phyloP scores from a whole-genome alignment of 192 early-diverging fungal genomes.

The Neocallimastix lanati region DNA sequence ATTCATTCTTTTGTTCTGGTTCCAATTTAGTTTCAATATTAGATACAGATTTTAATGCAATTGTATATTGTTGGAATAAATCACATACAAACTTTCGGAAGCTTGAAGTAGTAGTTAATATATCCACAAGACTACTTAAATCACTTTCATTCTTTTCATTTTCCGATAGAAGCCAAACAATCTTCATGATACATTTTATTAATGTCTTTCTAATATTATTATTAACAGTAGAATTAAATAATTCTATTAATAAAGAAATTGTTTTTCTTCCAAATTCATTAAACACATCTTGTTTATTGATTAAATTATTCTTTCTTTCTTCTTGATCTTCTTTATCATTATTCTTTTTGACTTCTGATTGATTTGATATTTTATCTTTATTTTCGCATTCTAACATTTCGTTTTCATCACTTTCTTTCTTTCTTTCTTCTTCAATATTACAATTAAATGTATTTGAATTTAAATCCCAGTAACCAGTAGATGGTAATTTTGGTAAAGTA shows the following conservation, averaged over 20 bases:
- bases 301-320: constrained; percentile 8
- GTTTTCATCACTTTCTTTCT: background rate
- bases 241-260: constrained; percentile 50
- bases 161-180: constrained; percentile 30
- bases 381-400: no score
- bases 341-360: background rate
- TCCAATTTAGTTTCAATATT: background rate
- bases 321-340: constrained; percentile 1
- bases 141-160: constrained; percentile 13
- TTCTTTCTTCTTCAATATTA: background rate
- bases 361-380: no score
- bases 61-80: constrained; percentile 12
- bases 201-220: constrained; percentile 24
- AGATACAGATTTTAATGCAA: constrained; percentile 5
- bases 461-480: background rate
- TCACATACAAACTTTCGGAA: constrained; percentile 31
- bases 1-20: background rate
- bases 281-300: constrained; percentile 12
- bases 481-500: background rate
- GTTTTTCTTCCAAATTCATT: constrained; percentile 21
- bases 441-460: background rate
- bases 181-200: constrained; percentile 34
- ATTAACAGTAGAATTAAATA: constrained; percentile 51
- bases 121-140: constrained; percentile 17
- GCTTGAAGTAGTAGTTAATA: constrained; percentile 7